Evolutionary conservation across 192 early-diverging fungal species (phyloP), one percentile per base, ranked within the genome.

Genomic region (Powellomyces hirtus): DNA sequence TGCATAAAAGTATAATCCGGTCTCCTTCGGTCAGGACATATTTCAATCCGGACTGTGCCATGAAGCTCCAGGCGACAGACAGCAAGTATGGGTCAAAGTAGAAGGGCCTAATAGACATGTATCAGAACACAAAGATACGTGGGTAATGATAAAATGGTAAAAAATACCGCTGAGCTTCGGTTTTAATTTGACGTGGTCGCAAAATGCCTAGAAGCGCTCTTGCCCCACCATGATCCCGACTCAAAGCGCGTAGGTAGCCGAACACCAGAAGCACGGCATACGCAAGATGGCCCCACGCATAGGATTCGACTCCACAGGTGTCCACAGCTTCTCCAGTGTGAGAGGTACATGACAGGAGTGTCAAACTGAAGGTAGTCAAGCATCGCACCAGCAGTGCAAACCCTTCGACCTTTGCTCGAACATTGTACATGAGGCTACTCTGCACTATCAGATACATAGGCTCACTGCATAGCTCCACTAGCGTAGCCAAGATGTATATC

Each of bases 1-100:
- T 59, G 63, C 44, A 61, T 2, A 62, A 59, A 24, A 74, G 83
- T n/a, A 94, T 66, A 80, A 99, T 90, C 70, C 93, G 94, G 75
- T 99, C 97, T n/a, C 94, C 97, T 75, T 95, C 93, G 3, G 97
- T 97, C 31, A 99, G 71, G 11, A 96, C 51, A 70, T 97, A 92
- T 71, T 99, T 99, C n/a, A 97, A 77, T 16, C 94, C 56, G 0
- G 94, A 92, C 74, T 97, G 95, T 1, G 86, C 85, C 1, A 90
- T 89, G 71, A 97, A 89, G 2, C 87, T 88, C 34, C 80, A 75
- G 2, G 90, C 86, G 35, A 99, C 64, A n/a, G 81, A 73, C n/a
- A 87, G 70, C 27, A 90, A 73, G 14, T 78, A 56, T 10, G 60
- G 68, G 70, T 91, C 88, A 49, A 94, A 84, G 68, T 81, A 91